Evolutionary conservation across 345 rosid genomes (phyloP), one percentile per base, ranked within the genome.

Genomic region (Gossypium arboreum): DNA sequence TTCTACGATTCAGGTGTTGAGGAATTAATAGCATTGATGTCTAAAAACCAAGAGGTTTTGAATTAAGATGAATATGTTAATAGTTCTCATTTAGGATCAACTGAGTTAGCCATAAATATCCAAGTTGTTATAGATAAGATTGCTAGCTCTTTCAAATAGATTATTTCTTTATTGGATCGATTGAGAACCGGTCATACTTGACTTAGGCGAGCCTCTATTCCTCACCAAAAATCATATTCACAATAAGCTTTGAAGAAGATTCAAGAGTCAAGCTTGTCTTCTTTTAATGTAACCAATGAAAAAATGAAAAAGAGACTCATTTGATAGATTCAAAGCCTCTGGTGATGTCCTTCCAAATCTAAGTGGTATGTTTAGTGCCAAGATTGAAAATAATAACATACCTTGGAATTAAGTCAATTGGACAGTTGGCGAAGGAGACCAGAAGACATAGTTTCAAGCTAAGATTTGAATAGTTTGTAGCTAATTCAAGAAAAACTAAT

Each of bases 161-260:
- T 94, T 12, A 89, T 92, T 44, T 90, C 92, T 67, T 64, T 94
- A 12, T 86, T 94, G 34, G 93, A 80, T 43, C 80, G 85, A 81
- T 86, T 83, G 5, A 86, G 93, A 83, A 89, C 85, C 2, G 94
- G 97, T 24, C 97, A 92, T 70, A 97, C 98, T 44, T 88, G 97
- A 41, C 92, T 94, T 76, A 84, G 97, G 56, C 68, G 87, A 77
- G 91, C 87, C 2, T 90, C 89, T 41, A 8, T 77, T 6, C 44
- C 70, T 22, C 77, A 57, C 72, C 79, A 48, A 22, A 71, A 71
- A 76, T 67, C 2, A 48, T 50, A 68, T 41, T n/a, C 16, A 12
- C 22, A 65, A 54, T 72, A 39, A 57, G 67, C 56, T 7, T 22
- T 18, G 20, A 78, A 73, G 73, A 72, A 67, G 41, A 77, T 34